These are phyloP conservation scores for Posidonia oceanica DNA, from an alignment of 116 monocot species.

Conservation along the genomic window DNA sequence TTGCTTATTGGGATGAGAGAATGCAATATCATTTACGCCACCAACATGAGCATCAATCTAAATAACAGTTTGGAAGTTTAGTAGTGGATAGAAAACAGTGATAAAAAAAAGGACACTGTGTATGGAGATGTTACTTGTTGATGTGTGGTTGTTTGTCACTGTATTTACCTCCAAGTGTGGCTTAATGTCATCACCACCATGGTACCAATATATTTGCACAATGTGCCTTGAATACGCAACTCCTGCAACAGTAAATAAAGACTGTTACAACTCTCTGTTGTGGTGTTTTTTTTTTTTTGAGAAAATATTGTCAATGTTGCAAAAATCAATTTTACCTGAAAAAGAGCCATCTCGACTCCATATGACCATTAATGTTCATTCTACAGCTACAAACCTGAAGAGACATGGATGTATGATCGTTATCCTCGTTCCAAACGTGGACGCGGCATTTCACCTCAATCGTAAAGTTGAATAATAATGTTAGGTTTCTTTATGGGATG, in stretches of 20 bases:
- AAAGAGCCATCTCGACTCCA: too few species aligned
- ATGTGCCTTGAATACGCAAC: slow-evolving; percentile 87
- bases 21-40: slow-evolving; percentile 77
- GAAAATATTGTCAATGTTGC: too few species aligned
- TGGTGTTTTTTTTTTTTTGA: background rate
- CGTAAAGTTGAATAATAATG: too few species aligned
- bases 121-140: background rate
- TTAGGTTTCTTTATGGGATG: too few species aligned
- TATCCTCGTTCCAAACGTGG: too few species aligned
- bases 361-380: too few species aligned
- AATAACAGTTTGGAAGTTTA: too few species aligned
- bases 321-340: too few species aligned
- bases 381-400: too few species aligned
- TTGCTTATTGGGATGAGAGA: slow-evolving; percentile 84
- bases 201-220: slow-evolving; percentile 73
- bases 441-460: too few species aligned
- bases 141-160: background rate
- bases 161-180: slow-evolving; percentile 56
- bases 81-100: background rate
- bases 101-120: background rate
- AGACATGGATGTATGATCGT: too few species aligned
- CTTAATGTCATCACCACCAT: slow-evolving; percentile 53
- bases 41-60: slow-evolving; percentile 67
- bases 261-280: background rate
- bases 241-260: slow-evolving; percentile 25